These are phyloP conservation scores for Hyaloraphidium curvatum DNA, from an alignment of 192 early-diverging fungal species.

Conservation along the genomic window DNA sequence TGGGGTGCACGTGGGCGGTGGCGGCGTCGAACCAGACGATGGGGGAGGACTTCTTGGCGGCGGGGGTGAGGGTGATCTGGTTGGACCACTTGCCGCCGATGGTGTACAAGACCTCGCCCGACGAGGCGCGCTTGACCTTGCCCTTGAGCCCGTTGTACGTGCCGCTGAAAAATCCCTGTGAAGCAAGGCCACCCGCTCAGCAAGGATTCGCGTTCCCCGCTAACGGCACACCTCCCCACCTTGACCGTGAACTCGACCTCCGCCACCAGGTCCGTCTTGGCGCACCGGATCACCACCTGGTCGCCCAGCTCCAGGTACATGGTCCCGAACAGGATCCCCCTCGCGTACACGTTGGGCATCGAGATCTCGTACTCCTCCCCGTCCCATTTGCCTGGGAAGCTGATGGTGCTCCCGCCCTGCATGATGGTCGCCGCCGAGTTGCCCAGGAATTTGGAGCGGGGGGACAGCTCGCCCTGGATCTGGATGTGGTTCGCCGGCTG, in stretches of 20 bases:
- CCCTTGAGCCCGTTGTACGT: slow-evolving; percentile 60
- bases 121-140: slow-evolving; percentile 57
- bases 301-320: slow-evolving; percentile 90
- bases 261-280: slow-evolving; percentile 51
- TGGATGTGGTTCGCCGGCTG: slow-evolving; percentile 61
- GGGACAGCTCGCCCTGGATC: slow-evolving; percentile 62
- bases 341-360: slow-evolving; percentile 83
- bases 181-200: not conserved
- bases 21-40: slow-evolving; percentile 51
- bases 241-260: slow-evolving; percentile 82
- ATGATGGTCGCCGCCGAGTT: slow-evolving; percentile 82
- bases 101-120: slow-evolving; percentile 56
- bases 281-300: slow-evolving; percentile 46
- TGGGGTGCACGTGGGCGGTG: slow-evolving; percentile 40
- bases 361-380: slow-evolving; percentile 59
- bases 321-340: slow-evolving; percentile 79
- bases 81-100: slow-evolving; percentile 74
- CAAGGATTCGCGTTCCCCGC: not conserved
- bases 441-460: slow-evolving; percentile 71
- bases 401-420: slow-evolving; percentile 44
- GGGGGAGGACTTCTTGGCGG: slow-evolving; percentile 16
- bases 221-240: slow-evolving; percentile 31
- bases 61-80: slow-evolving; percentile 8
- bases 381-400: slow-evolving; percentile 25
- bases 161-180: slow-evolving; percentile 52